These are phyloP conservation scores for Antrodiella citrinella DNA, from an alignment of 768 basidiomycete species.

Conservation along the genomic window DNA sequence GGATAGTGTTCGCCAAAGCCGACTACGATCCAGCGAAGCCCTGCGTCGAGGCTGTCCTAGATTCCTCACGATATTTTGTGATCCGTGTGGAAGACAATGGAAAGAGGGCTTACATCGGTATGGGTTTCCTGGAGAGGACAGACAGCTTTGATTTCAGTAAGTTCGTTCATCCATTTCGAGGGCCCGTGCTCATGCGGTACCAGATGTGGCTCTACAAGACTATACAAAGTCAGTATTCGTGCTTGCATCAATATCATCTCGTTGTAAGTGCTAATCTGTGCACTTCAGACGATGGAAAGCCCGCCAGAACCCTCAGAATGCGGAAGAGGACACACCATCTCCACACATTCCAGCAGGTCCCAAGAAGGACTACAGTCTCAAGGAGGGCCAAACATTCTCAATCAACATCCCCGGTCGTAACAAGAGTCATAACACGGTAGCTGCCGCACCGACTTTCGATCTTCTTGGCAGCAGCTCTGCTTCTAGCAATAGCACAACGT, in stretches of 20 bases:
- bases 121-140: conserved; percentile 84
- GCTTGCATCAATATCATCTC: not conserved
- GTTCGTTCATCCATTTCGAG: conserved; percentile 20
- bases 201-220: conserved; percentile 82
- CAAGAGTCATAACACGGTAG: conserved; percentile 23
- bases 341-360: conserved; percentile 69
- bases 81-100: conserved; percentile 84
- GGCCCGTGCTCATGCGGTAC: not conserved
- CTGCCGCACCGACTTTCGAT: conserved; percentile 33
- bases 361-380: conserved; percentile 90
- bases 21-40: conserved; percentile 73
- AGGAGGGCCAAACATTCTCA: conserved; percentile 91
- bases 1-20: conserved; percentile 86
- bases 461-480: conserved; percentile 16
- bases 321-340: conserved; percentile 40
- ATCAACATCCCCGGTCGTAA: conserved; percentile 85
- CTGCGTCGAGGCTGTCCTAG: conserved; percentile 90
- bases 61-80: conserved; percentile 94
- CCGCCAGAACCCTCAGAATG: conserved; percentile 43
- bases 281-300: conserved; percentile 64
- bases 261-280: too few relatives aligned
- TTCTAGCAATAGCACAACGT: conserved; percentile 1
- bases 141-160: conserved; percentile 91
- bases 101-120: conserved; percentile 85
- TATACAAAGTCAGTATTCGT: conserved; percentile 58